Evolutionary conservation across 352 stramenopile species (phyloP), one percentile per base, ranked within the genome.

Genomic region (Pythium phragmiticola): DNA sequence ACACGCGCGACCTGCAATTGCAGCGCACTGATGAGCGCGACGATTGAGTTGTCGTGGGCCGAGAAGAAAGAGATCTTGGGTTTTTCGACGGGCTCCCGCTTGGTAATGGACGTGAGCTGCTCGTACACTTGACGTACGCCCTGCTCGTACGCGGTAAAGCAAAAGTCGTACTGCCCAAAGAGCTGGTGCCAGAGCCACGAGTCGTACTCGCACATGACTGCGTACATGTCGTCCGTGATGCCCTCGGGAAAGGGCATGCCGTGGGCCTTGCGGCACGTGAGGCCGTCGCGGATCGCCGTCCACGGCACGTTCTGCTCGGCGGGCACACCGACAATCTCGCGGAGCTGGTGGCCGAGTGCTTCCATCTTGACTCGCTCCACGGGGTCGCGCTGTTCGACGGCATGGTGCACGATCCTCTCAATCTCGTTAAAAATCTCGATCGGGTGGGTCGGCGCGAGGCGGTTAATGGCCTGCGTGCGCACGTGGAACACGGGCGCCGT

Each of bases 21-120:
- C 30, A 94, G 60, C 46, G 84, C 82, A 26, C 77, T 78, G 63
- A 91, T 56, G 59, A 92, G 75, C 23, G 82, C 83, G 14, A 94
- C 81, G 69, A 94, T 88, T 43, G 86, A 90, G 66, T 92, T 92
- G 71, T 94, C 83, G 56, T 94, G 86, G 1, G 84, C 84, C 19
- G 86, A 94, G 70, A 92, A 92, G 69, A 94, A 89, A 30, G 84
- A 76, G n/a, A 94, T 60, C 37, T 55, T 64, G 51, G 26, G 55
- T 48, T 76, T 61, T 23, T 76, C 51, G 11, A 65, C 71, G 17
- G 62, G 45, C 0, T 36, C 42, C 1, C 11, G 28, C 28, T 66
- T 50, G 21, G 47, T 63, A 41, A 61, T 51, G 14, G 50, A 63
- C 33, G 53, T 17, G 21, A 88, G 73, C 43, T 89, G 79, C 7